Base-by-base conservation (phyloP, 495 filamentous ascomycete genomes). In the Tuber magnatum region DNA sequence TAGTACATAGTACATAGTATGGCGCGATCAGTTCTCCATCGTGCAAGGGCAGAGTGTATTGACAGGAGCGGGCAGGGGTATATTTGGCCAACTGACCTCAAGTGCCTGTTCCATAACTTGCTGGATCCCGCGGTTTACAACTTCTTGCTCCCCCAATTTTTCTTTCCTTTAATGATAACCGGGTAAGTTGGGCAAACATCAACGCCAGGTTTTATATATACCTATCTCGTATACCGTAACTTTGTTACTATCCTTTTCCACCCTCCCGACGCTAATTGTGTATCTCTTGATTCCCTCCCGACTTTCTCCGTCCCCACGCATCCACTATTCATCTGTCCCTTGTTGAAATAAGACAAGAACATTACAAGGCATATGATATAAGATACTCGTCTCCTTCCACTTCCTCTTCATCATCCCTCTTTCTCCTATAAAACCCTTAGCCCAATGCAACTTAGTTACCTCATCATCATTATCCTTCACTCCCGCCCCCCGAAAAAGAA, bases 291-390 rank as follows among this genome's bases (percentile, higher is more conserved):
- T 18, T 35, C 18, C 16, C 28, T n/a, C 56, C n/a, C 28, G 14
- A 35, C 28, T n/a, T 32, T 61, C 51, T 61, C 51, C 51, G 12
- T n/a, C 12, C 2, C 24, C 51, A 61, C 24, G n/a, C 9, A 14
- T 32, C 51, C 51, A 35, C 14, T 20, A 6, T 20, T 28, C 28
- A 3, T 35, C 56, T 35, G 28, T 35, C 28, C 28, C 56, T 65
- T 35, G 56, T 65, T 65, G 28, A 35, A 65, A 65, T 65, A 65
- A 65, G 14, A 65, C 56, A 65, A 65, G 56, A 32, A 35, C 28
- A 35, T 65, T 61, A 61, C 28, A 35, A 65, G 56, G 3, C 56
- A 65, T 65, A 65, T 65, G 56, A 65, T 61, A 61, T 61, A 61
- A 61, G n/a, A 32, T 65, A 65, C 28, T 65, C 56, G 32, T 32